Evolutionary conservation across 805 yeast species (phyloP).

Genomic region (Spathaspora hagerdaliae): DNA sequence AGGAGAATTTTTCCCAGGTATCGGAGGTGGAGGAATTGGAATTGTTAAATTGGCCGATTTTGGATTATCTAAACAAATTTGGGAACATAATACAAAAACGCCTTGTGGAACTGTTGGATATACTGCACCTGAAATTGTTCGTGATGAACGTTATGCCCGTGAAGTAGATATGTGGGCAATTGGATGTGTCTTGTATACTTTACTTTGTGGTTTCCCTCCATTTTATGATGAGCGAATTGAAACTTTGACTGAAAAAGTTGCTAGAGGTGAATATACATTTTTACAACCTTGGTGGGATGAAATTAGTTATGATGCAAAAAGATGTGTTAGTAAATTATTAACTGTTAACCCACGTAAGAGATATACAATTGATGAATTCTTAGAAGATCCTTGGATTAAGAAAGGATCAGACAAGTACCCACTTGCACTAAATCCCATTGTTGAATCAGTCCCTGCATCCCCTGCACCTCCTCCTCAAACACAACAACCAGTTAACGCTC

Average conservation of each 20-base stretch:
- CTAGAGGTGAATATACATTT: constrained; percentile 74
- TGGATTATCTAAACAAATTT: constrained; percentile 87
- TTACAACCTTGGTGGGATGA: constrained; percentile 90
- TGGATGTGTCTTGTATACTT: constrained; percentile 91
- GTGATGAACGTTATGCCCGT: constrained; percentile 87
- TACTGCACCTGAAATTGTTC: constrained; percentile 97
- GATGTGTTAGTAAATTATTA: constrained; percentile 60
- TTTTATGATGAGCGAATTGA: constrained; percentile 84
- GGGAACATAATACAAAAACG: constrained; percentile 86
- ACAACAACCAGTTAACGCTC: neutral
- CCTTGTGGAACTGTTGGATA: constrained; percentile 99
- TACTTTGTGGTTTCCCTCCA: constrained; percentile 96
- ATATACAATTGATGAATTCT: constrained; percentile 67
- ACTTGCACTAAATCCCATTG: neutral
- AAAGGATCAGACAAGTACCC: constrained; percentile 2
- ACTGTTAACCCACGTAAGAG: constrained; percentile 69
- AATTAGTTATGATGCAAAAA: constrained; percentile 62
- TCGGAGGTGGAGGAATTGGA: constrained; percentile 95
- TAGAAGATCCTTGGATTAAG: constrained; percentile 73
- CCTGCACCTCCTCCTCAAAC: neutral
- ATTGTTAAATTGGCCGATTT: constrained; percentile 89
- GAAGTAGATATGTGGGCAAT: constrained; percentile 99
- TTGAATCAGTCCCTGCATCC: neutral
- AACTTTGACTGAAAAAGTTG: constrained; percentile 69
- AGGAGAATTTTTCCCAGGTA: constrained; percentile 72